Base-by-base conservation (phyloP, 352 stramenopile species). In the Globisporangium echinulatum region DNA sequence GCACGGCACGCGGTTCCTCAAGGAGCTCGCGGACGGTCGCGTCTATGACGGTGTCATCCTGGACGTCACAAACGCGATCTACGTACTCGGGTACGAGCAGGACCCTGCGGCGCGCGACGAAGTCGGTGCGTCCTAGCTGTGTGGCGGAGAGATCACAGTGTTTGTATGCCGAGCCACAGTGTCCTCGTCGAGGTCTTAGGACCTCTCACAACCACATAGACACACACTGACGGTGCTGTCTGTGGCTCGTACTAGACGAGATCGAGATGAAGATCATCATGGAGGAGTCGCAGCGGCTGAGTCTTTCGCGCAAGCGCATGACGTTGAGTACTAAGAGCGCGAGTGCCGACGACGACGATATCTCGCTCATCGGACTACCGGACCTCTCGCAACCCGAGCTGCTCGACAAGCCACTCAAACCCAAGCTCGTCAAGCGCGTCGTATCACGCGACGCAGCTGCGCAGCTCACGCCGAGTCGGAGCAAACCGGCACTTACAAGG, bases 241-340 rank as follows among this genome's bases (percentile, higher is more conserved):
- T 33, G 25, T 40, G 56, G 19, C 15, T 49, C 39, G 7, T 6
- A 6, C 0, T 51, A 83, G 80, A 83, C 46, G 80, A 87, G 49
- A 88, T 90, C 42, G 81, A 90, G 55, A 88, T 90, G 81, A 82
- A 80, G 53, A 90, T 88, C 40, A 75, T 90, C 36, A 59, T 89
- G 36, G 75, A 89, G 49, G 81, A 89, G 40, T 88, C 79, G 1
- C 63, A 77, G 14, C 77, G 72, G 2, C 64, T 89, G 9, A 77
- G 63, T 47, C 59, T 64, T 19, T 55, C 77, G n/a, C 75, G 68
- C 15, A 67, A 84, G 49, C 61, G 54, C 10, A 42, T 62, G 49
- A 49, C 54, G 4, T 3, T 33, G 25, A 33, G 25, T 33, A 9
- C 50, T 10, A 66, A 53, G 37, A 54, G n/a, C n/a, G 6, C 43